Conservation (phyloP, 371 early-diverging fungal species). For the Mucor indicus region DNA sequence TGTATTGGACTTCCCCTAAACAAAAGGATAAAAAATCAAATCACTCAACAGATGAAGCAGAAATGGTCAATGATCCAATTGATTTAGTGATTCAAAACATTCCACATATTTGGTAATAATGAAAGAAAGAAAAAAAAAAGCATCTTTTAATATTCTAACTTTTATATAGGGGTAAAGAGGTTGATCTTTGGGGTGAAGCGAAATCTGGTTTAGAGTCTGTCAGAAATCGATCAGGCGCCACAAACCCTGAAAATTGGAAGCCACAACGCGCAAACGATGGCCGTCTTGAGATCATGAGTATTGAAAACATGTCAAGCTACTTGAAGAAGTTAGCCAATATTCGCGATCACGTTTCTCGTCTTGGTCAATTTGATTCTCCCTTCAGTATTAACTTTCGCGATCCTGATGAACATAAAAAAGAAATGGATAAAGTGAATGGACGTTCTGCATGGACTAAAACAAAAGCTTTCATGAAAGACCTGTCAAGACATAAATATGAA, state of each 20-base stretch:
- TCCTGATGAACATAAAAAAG: slow-evolving; percentile 6
- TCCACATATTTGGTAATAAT: slow-evolving; percentile 43
- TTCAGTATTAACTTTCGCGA: slow-evolving; percentile 35
- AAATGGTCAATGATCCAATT: slow-evolving; percentile 31
- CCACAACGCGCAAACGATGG: slow-evolving; percentile 42
- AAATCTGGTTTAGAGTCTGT: slow-evolving; percentile 30
- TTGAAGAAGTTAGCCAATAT: slow-evolving; percentile 44
- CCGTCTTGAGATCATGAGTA: slow-evolving; percentile 37
- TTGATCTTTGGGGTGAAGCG: slow-evolving; percentile 43
- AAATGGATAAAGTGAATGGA: slow-evolving; percentile 1
- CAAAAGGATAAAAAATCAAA: not conserved
- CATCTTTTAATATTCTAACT: no score
- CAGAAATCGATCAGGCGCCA: slow-evolving; percentile 19
- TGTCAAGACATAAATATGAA: slow-evolving; percentile 17
- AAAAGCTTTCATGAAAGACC: slow-evolving; percentile 10
- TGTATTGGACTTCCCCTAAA: slow-evolving; percentile 11
- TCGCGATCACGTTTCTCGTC: slow-evolving; percentile 40
- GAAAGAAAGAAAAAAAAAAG: not conserved
- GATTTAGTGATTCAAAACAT: slow-evolving; percentile 47
- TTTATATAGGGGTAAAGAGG: slow-evolving; percentile 32
- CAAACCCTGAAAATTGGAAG: slow-evolving; percentile 28
- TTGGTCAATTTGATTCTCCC: slow-evolving; percentile 25
- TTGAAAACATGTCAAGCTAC: slow-evolving; percentile 37
- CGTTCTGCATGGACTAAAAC: slow-evolving; percentile 5
- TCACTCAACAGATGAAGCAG: slow-evolving; percentile 17